These are phyloP conservation scores for Haematococcus lacustris DNA, from an alignment of 139 green algal genomes.

Conservation along the genomic window DNA sequence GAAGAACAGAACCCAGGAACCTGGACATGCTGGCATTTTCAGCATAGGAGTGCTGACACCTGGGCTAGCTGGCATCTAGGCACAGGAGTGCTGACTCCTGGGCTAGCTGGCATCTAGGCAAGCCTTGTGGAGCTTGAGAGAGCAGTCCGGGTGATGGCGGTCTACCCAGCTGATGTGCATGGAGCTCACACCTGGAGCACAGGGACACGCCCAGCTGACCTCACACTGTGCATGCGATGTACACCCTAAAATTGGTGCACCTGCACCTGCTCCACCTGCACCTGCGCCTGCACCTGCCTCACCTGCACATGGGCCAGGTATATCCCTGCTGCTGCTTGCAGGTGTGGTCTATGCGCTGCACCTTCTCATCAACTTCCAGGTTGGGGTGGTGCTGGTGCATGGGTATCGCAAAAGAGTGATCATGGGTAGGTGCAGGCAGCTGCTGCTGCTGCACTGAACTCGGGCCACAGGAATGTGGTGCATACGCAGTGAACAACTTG, in stretches of 20 bases:
- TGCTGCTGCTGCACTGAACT: neutral
- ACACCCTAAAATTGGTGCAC: neutral
- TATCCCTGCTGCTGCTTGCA: neutral
- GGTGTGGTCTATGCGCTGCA: slow-evolving; percentile 8
- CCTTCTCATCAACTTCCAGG: slow-evolving; percentile 9
- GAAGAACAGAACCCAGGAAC: too few relatives aligned
- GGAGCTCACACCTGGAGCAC: neutral
- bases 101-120: too few relatives aligned
- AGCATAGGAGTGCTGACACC: too few relatives aligned
- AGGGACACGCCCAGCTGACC: neutral
- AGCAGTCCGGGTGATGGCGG: neutral
- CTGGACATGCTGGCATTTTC: too few relatives aligned
- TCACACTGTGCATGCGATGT: neutral
- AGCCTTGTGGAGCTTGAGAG: too few relatives aligned
- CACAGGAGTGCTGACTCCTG: too few relatives aligned
- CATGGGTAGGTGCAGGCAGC: neutral
- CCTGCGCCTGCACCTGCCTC: too few relatives aligned
- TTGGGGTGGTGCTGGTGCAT: neutral
- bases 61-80: too few relatives aligned
- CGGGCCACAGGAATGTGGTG: neutral
- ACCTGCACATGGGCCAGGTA: too few relatives aligned
- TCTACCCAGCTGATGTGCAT: neutral
- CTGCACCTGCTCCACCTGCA: neutral
- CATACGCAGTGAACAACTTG: neutral
- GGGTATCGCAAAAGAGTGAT: neutral